phyloP scores from a whole-genome alignment of 805 yeast species.

The Monosporozyma unispora region DNA sequence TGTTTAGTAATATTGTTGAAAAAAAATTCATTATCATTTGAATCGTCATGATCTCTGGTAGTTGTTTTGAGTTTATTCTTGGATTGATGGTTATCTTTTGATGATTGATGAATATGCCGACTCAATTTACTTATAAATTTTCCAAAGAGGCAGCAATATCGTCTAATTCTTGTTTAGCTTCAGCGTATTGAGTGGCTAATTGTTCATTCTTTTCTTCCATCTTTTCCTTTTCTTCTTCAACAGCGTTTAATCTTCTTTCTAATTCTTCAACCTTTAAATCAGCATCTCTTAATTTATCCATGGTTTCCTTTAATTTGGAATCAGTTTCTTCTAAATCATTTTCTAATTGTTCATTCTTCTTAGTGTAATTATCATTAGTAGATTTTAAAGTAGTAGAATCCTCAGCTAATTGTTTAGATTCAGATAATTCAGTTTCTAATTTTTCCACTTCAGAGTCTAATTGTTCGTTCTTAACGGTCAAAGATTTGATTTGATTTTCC shows the following conservation, averaged over 20 bases:
- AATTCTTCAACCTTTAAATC: conserved; percentile 94
- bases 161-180: conserved; percentile 88
- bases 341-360: conserved; percentile 86
- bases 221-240: conserved; percentile 86
- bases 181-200: conserved; percentile 66
- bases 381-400: conserved; percentile 83
- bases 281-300: conserved; percentile 87
- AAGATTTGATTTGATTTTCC: conserved; percentile 89
- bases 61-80: no score
- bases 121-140: conserved; percentile 25
- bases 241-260: conserved; percentile 85
- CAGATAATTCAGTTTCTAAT: conserved; percentile 27
- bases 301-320: conserved; percentile 82
- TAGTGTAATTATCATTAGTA: conserved; percentile 81
- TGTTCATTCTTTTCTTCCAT: conserved; percentile 89
- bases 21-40: background rate
- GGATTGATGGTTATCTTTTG: no score
- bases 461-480: conserved; percentile 83
- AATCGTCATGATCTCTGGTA: background rate
- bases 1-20: background rate
- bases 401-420: conserved; percentile 72
- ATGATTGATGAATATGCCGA: background rate
- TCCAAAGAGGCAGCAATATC: conserved; percentile 96
- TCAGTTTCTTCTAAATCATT: conserved; percentile 76
- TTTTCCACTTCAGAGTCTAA: conserved; percentile 76